Evolutionary conservation across 208 protist species (phyloP).

Genomic region (Endotrypanum monterogeii): DNA sequence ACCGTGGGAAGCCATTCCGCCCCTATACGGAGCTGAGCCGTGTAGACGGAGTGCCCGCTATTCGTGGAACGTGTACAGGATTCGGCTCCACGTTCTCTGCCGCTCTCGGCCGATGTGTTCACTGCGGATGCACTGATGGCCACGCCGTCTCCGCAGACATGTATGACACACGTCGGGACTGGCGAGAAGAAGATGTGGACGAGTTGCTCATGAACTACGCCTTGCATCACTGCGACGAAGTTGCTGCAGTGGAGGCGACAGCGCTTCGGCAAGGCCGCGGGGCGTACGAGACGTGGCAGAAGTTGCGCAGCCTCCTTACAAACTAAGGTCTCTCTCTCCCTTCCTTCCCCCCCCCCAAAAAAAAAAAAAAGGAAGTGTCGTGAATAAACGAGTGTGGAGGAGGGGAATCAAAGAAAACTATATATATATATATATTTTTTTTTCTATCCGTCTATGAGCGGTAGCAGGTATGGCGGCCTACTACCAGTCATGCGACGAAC

Average conservation of each 20-base stretch:
- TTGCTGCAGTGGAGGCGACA: conserved; percentile 67
- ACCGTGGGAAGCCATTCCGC: conserved; percentile 22
- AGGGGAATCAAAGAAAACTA: too few relatives aligned
- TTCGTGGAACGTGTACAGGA: conserved; percentile 76
- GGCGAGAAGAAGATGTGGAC: conserved; percentile 50
- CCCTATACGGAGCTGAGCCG: conserved; percentile 60
- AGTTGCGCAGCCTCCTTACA: conserved; percentile 32
- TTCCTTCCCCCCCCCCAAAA: background rate
- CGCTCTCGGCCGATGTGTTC: conserved; percentile 40
- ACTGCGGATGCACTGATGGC: conserved; percentile 65
- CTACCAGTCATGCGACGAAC: background rate
- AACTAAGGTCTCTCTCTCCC: conserved; percentile 3
- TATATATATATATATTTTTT: background rate
- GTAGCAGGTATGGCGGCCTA: too few relatives aligned
- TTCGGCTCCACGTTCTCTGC: conserved; percentile 65
- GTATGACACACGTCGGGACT: conserved; percentile 47
- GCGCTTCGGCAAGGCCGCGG: conserved; percentile 32
- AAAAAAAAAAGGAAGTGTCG: background rate
- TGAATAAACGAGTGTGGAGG: too few relatives aligned
- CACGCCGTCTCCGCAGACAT: conserved; percentile 42
- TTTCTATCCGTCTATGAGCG: background rate
- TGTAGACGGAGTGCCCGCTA: conserved; percentile 63
- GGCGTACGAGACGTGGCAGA: conserved; percentile 41
- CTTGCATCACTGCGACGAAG: conserved; percentile 55
- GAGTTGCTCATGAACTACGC: conserved; percentile 54